Evolutionary conservation across 768 basidiomycete genomes (phyloP).

Genomic region (Collybia nuda): DNA sequence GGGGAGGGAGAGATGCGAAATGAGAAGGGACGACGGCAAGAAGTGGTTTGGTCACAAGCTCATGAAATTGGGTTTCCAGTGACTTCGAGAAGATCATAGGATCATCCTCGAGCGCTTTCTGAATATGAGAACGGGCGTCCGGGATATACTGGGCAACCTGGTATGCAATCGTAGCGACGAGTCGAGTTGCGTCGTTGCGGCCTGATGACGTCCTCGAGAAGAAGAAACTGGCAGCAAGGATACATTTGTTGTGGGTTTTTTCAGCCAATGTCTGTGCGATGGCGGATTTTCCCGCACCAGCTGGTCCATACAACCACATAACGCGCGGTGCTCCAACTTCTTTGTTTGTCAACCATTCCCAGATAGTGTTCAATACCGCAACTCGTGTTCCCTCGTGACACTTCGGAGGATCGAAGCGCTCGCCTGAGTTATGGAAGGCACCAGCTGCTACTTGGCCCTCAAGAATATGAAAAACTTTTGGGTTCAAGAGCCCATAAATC

Average conservation of each 20-base stretch:
- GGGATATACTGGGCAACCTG: slow-evolving; percentile 18
- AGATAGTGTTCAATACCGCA: background rate
- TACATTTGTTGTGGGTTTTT: slow-evolving; percentile 10
- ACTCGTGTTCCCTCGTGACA: background rate
- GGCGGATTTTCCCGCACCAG: slow-evolving; percentile 22
- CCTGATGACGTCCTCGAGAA: slow-evolving; percentile 27
- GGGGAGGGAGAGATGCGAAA: background rate
- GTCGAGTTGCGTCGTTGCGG: slow-evolving; percentile 21
- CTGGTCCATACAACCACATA: slow-evolving; percentile 11
- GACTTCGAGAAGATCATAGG: background rate
- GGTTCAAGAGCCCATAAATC: too few relatives aligned
- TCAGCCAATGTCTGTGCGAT: slow-evolving; percentile 22
- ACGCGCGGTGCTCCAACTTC: background rate
- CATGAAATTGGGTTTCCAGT: background rate
- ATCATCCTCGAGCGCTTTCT: background rate
- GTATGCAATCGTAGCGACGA: slow-evolving; percentile 28
- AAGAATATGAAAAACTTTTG: too few relatives aligned
- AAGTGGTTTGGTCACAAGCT: background rate
- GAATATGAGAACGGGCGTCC: background rate
- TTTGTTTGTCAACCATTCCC: background rate
- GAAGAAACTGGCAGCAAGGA: slow-evolving; percentile 31
- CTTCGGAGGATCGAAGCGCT: background rate
- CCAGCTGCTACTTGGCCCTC: background rate
- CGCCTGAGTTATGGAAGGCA: background rate
- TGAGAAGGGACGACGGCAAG: too few relatives aligned